Percentiles rank a stretch among this genome's conserved stretches.
These are phyloP conservation scores for Berkeleyomyces basicola DNA, from an alignment of 2,329 filamentous ascomycete species.

Conservation along the genomic window DNA sequence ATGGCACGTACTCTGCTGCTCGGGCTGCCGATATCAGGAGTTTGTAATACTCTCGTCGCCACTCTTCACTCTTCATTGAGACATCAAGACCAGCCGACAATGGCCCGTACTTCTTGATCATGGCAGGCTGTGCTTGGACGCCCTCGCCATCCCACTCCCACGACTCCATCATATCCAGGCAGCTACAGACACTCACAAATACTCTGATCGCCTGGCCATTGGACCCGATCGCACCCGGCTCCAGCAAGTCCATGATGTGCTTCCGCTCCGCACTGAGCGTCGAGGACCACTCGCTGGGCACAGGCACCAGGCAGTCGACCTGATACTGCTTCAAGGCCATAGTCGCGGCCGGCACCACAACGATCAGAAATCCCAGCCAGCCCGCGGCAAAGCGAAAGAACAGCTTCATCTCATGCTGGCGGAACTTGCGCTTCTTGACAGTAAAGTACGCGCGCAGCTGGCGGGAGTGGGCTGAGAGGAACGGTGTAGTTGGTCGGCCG, in stretches of 20 bases:
- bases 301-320: constrained; percentile 9
- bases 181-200: constrained; percentile 1
- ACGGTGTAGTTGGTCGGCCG: constrained; percentile 32
- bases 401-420: constrained; percentile 53
- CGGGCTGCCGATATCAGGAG: constrained; percentile 61
- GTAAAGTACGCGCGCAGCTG: constrained; percentile 51
- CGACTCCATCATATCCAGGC: constrained; percentile 8
- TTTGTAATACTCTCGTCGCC: constrained; percentile 75
- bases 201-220: constrained; percentile 2
- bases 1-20: constrained; percentile 66
- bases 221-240: constrained; percentile 2
- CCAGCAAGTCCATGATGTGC: constrained; percentile 7
- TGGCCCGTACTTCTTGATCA: constrained; percentile 7
- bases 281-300: constrained; percentile 7
- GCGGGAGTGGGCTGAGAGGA: constrained; percentile 30
- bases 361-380: constrained; percentile 7
- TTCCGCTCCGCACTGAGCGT: constrained; percentile 1
- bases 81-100: constrained; percentile 41
- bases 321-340: constrained; percentile 7
- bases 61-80: constrained; percentile 59
- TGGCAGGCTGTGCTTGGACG: constrained; percentile 6
- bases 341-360: constrained; percentile 5
- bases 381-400: constrained; percentile 38
- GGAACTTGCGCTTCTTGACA: constrained; percentile 56
- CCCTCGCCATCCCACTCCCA: constrained; percentile 11